phyloP scores from a whole-genome alignment of 176 grass and related monocot species.

The Rhynchospora tenuis region DNA sequence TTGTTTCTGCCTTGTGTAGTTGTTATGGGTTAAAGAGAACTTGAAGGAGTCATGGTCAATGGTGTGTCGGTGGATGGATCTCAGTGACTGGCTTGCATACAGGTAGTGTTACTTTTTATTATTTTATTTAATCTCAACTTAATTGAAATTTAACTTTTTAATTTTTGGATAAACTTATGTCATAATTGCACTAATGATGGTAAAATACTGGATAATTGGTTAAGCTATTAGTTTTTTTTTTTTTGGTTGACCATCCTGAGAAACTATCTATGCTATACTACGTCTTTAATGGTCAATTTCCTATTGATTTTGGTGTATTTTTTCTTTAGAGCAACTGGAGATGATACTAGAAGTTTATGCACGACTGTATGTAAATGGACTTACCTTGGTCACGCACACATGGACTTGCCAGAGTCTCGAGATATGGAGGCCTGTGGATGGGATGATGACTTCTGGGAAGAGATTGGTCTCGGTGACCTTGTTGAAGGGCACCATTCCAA shows the following conservation, averaged over 20 bases:
- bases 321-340: conserved; percentile 77
- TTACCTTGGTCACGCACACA: conserved; percentile 89
- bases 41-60: conserved; percentile 90
- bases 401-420: conserved; percentile 46
- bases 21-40: conserved; percentile 98
- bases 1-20: conserved; percentile 37
- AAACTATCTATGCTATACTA: background rate
- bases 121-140: background rate
- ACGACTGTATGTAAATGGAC: conserved; percentile 97
- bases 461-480: conserved; percentile 86
- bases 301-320: background rate
- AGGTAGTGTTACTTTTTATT: conserved; percentile 35
- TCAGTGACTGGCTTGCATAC: conserved; percentile 97
- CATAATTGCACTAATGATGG: background rate
- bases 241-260: background rate
- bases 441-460: conserved; percentile 95
- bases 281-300: conserved; percentile 2
- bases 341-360: conserved; percentile 93
- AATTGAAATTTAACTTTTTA: background rate
- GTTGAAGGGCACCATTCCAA: conserved; percentile 71
- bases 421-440: conserved; percentile 94
- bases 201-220: background rate
- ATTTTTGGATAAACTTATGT: background rate
- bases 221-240: background rate
- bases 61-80: conserved; percentile 93